These are phyloP conservation scores for Colletotrichum sp. DNA, from an alignment of 2,329 filamentous ascomycete species.

Conservation along the genomic window DNA sequence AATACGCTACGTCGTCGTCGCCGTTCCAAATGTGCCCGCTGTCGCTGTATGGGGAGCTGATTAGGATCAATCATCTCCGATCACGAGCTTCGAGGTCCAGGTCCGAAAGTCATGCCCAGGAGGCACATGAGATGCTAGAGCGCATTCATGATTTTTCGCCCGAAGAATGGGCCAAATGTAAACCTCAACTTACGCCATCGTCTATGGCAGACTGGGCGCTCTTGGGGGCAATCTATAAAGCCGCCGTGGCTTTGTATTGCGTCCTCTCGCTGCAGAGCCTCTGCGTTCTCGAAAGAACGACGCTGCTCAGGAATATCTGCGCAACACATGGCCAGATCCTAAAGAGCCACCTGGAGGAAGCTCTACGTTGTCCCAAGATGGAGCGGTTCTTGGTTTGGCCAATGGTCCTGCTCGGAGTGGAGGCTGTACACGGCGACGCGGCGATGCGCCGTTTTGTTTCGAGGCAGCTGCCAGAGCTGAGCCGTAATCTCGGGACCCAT, in stretches of 20 bases:
- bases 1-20: slow-evolving; percentile 18
- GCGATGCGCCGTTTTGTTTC: background rate
- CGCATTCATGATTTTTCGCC: slow-evolving; percentile 32
- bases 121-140: background rate
- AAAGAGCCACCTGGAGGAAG: background rate
- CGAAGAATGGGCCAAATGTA: slow-evolving; percentile 33
- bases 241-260: slow-evolving; percentile 38
- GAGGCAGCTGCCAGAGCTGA: background rate
- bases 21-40: slow-evolving; percentile 35
- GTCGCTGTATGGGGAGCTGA: slow-evolving; percentile 34
- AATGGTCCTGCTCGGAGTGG: background rate
- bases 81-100: slow-evolving; percentile 20
- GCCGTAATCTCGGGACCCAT: background rate
- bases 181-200: slow-evolving; percentile 26
- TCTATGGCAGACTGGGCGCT: slow-evolving; percentile 30
- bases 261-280: slow-evolving; percentile 39
- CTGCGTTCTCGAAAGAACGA: slow-evolving; percentile 27
- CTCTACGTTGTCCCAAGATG: background rate
- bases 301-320: background rate
- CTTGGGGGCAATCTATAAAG: slow-evolving; percentile 30
- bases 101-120: slow-evolving; percentile 3
- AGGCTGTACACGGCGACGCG: background rate
- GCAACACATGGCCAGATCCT: background rate
- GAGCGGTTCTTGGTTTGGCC: background rate
- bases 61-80: slow-evolving; percentile 41